Evolutionary conservation across 331 rosid species (phyloP).

Genomic region (Phaseolus coccineus): DNA sequence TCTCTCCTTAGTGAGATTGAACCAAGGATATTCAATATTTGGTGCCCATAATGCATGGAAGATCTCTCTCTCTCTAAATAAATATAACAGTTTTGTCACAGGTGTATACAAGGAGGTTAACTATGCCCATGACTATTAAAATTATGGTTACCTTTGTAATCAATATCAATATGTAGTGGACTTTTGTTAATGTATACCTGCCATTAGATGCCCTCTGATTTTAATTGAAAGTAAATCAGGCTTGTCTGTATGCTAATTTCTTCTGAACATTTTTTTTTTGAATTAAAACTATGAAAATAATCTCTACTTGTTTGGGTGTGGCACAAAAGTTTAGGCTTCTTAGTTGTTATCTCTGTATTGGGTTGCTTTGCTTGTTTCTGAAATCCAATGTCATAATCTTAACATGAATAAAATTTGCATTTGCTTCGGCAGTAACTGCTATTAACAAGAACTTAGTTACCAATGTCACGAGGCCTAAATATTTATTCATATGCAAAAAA

Average conservation of each 20-base stretch:
- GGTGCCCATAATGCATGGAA: no score
- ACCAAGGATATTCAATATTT: not conserved
- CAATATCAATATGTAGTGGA: slow-evolving; percentile 19
- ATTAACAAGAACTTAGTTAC: not conserved
- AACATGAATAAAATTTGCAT: not conserved
- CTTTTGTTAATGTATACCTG: slow-evolving; percentile 22
- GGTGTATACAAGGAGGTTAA: not conserved
- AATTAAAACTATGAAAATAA: not conserved
- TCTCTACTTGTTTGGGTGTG: not conserved
- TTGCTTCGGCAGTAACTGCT: not conserved
- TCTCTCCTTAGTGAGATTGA: slow-evolving; percentile 31
- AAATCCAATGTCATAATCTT: not conserved
- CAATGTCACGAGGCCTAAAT: not conserved
- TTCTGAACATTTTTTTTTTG: not conserved
- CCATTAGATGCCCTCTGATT: slow-evolving; percentile 11
- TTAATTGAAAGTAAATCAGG: slow-evolving; percentile 7
- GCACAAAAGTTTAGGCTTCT: not conserved
- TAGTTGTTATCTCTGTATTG: slow-evolving; percentile 14
- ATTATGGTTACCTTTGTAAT: not conserved
- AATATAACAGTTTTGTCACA: not conserved
- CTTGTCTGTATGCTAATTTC: slow-evolving; percentile 10
- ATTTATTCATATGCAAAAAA: not conserved
- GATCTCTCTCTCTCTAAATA: no score
- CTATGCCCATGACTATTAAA: slow-evolving; percentile 14
- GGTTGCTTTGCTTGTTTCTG: slow-evolving; percentile 21